These are phyloP conservation scores for Vigna hirtella DNA, from an alignment of 306 rosid genomes.

Conservation along the genomic window DNA sequence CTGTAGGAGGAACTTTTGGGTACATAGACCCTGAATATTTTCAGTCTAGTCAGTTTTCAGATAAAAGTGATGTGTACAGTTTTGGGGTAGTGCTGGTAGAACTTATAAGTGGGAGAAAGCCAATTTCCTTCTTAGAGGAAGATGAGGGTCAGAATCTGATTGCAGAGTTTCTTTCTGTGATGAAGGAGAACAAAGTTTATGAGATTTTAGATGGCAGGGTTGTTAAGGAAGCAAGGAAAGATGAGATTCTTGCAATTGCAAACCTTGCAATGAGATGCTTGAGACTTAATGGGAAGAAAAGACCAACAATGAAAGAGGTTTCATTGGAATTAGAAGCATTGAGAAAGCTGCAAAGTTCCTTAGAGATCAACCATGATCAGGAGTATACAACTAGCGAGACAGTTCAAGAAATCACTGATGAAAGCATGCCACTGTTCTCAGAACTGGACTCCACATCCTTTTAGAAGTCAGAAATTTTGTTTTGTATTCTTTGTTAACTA, in stretches of 20 bases:
- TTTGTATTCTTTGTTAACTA: too few relatives aligned
- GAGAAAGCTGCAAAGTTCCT: slow-evolving; percentile 42
- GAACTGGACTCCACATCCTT: slow-evolving; percentile 43
- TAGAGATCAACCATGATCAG: slow-evolving; percentile 36
- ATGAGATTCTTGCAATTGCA: slow-evolving; percentile 45
- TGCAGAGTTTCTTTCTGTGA: slow-evolving; percentile 49
- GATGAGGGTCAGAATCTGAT: slow-evolving; percentile 50
- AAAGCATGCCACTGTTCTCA: slow-evolving; percentile 39
- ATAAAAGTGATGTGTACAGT: slow-evolving; percentile 62
- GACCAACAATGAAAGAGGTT: slow-evolving; percentile 69
- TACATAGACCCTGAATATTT: slow-evolving; percentile 77
- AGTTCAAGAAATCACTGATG: slow-evolving; percentile 38
- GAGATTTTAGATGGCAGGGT: slow-evolving; percentile 52
- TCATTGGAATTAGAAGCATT: slow-evolving; percentile 56
- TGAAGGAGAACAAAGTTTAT: slow-evolving; percentile 40
- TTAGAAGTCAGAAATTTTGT: background rate
- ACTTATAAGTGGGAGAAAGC: slow-evolving; percentile 55
- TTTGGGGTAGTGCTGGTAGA: slow-evolving; percentile 69
- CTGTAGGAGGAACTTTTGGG: slow-evolving; percentile 69
- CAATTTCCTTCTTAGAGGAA: slow-evolving; percentile 43
- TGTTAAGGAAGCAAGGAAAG: slow-evolving; percentile 46
- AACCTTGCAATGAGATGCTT: slow-evolving; percentile 62
- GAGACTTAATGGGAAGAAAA: slow-evolving; percentile 56
- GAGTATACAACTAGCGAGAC: slow-evolving; percentile 6
- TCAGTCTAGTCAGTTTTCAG: slow-evolving; percentile 59